Base-by-base conservation (phyloP, 768 basidiomycete species). In the Trametopsis cervina region DNA sequence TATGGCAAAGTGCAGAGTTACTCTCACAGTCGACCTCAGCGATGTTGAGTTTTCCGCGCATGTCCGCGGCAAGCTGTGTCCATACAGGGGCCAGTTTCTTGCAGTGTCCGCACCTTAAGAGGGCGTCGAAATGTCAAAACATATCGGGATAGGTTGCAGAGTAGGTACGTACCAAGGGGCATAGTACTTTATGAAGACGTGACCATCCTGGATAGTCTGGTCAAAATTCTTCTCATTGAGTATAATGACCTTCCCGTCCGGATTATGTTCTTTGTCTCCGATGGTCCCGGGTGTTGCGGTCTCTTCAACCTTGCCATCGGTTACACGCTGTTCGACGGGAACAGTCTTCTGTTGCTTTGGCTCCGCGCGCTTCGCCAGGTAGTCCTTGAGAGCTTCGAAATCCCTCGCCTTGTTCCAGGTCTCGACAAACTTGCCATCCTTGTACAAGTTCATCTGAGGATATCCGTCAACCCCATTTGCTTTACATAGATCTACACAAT, bases 71-170 rank as follows among this genome's bases (percentile, higher is more conserved):
- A 2, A 99, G 76, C 42, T 85, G 72, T 1, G 68, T 69, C 89
- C 92, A 98, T 0, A 70, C 74, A 44, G 83, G 92, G 0, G 89
- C 89, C 1, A 98, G 74, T 60, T 89, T 89, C 69, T 96, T 94
- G 76, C 95, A 99, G 66, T 98, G 94, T 3, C 89, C 89, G 62
- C 94, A 97, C 89, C 78, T 78, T n/a, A n/a, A n/a, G n/a, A n/a
- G n/a, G n/a, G 23, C 18, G 5, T 10, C 33, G 22, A 4, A 1
- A 20, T 41, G 13, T n/a, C n/a, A n/a, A 9, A 13, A 20, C 1
- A 37, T 50, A 41, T 21, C 2, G 23, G n/a, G 21, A 7, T 22
- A 29, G 4, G n/a, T 21, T 17, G 4, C 21, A 21, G 6, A 12
- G 20, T 15, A 25, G 37, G 5, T 10, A 60, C 63, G 25, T 59